Evolutionary conservation across 148 eudicot species (phyloP).

Genomic region (Gaultheria prostrata): DNA sequence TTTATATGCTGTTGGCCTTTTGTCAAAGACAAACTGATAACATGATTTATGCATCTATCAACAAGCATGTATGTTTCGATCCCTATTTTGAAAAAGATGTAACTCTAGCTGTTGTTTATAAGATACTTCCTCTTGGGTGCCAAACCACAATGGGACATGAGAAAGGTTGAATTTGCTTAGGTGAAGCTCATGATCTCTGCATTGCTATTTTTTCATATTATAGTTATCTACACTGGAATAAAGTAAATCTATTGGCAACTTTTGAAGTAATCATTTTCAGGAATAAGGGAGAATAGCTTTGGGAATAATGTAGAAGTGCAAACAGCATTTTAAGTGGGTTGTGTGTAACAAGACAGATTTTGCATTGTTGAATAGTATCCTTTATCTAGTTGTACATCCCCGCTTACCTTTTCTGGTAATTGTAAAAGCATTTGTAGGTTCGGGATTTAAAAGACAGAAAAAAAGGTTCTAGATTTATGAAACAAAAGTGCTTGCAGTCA

Average conservation of each 20-base stretch:
- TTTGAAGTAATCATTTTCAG: neutral
- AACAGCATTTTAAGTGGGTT: neutral
- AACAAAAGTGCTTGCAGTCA: neutral
- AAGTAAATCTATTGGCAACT: neutral
- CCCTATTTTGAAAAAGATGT: neutral
- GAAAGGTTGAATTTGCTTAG: neutral
- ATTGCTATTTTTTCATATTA: neutral
- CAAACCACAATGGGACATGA: neutral
- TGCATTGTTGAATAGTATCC: neutral
- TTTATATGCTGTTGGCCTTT: neutral
- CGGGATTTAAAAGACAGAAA: neutral
- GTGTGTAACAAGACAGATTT: neutral
- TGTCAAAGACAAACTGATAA: neutral
- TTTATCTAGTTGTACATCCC: neutral
- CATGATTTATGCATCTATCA: neutral
- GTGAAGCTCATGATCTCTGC: neutral
- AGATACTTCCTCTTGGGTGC: neutral
- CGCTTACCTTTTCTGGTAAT: neutral
- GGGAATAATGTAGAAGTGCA: neutral
- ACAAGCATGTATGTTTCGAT: neutral
- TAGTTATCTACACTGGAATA: neutral
- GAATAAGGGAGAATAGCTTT: neutral
- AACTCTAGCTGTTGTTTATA: neutral
- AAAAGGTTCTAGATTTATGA: neutral
- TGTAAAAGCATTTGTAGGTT: neutral